Base-by-base conservation (phyloP, 2,329 filamentous ascomycete genomes). In the Apiospora malaysiana region DNA sequence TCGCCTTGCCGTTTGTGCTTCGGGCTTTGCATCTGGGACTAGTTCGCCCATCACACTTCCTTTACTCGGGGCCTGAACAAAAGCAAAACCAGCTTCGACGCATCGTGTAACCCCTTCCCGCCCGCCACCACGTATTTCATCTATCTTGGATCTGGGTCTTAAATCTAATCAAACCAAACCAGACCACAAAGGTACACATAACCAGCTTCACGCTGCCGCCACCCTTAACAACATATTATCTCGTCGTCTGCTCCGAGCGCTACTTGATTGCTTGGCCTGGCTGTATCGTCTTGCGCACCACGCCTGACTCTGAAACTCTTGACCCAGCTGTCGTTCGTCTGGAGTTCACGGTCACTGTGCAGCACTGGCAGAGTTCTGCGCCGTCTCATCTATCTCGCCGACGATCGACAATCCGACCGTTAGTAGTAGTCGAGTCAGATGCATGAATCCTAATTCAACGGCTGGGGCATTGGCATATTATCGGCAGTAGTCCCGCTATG, bases 401-500 rank as follows among this genome's bases (percentile, higher is more conserved):
- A 47, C 70, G 68, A 72, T 71, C 69, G 46, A 65, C 42, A 56
- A 32, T 67, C 32, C 66, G 67, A 42, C 67, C 63, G 40, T 68
- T 69, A 56, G 69, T 65, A 66, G 68, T 66, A 67, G 72, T 69
- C 74, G 75, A 77, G 71, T 76, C 77, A 79, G 78, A 79, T 79
- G 77, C 77, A 78, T 78, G 72, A 76, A 75, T 76, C 70, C 71
- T 78, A 78, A 74, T 72, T 75, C 72, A 75, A 69, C 76, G 75
- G 77, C 75, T 77, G 78, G 78, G 78, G 77, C 72, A 77, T 77
- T 77, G 78, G 78, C 73, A 79, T 72, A 74, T 74, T 71, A 76
- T 74, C 76, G 78, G 76, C 72, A 77, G 76, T 72, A 76, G 77
- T 79, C 76, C 77, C 77, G 79, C 77, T 79, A 80, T 80, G 79